phyloP scores from a whole-genome alignment of 129 eudicot genomes.

The carrot (Daucus carota) region DNA sequence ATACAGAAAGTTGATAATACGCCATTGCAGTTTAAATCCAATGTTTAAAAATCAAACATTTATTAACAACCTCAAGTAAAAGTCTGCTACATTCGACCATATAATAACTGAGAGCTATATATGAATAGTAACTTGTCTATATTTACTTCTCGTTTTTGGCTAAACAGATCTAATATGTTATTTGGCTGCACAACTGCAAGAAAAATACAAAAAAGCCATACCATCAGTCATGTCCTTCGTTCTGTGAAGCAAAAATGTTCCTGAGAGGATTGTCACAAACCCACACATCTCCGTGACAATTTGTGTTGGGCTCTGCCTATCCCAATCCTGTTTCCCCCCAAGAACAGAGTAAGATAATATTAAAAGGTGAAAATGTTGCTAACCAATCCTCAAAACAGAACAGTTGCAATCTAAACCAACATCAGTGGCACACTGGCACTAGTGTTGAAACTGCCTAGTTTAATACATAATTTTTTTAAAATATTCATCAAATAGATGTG shows the following conservation, averaged over 20 bases:
- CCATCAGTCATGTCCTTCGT: slow-evolving; percentile 96
- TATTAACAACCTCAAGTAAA: not conserved
- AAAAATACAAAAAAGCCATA: slow-evolving; percentile 23
- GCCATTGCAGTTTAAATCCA: not conserved
- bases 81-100: not conserved
- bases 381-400: not conserved
- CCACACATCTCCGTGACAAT: slow-evolving; percentile 95
- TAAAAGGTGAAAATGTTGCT: not conserved
- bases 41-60: not conserved
- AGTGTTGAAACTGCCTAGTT: not conserved
- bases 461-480: not conserved
- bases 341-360: not conserved
- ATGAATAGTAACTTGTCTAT: not conserved
- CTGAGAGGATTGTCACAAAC: slow-evolving; percentile 89
- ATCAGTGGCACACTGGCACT: not conserved
- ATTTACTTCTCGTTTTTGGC: not conserved
- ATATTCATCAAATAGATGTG: not conserved
- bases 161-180: not conserved
- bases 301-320: slow-evolving; percentile 79
- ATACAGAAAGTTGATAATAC: not conserved
- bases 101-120: not conserved
- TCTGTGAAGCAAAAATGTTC: slow-evolving; percentile 93
- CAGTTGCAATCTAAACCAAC: not conserved
- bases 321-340: slow-evolving; percentile 65
- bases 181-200: not conserved